Evolutionary conservation across 805 yeast genomes (phyloP).

Genomic region (Pichia gijzeniarum): DNA sequence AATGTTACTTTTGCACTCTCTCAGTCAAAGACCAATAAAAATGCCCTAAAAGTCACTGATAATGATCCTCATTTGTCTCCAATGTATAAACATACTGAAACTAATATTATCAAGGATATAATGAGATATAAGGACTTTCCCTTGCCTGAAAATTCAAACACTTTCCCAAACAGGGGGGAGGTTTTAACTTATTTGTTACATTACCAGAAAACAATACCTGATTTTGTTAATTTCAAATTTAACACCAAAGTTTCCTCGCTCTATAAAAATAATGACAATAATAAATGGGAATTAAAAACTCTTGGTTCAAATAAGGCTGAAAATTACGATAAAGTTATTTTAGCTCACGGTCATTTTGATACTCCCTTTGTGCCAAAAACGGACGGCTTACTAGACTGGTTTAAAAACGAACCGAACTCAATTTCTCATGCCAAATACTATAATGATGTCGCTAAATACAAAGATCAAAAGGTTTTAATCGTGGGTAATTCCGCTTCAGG

Average conservation of each 20-base stretch:
- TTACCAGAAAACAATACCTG: conserved; percentile 43
- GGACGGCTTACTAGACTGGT: conserved; percentile 34
- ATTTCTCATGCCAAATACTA: conserved; percentile 43
- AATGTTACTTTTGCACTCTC: conserved; percentile 17
- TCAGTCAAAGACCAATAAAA: conserved; percentile 13
- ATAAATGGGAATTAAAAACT: conserved; percentile 24
- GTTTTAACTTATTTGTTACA: conserved; percentile 54
- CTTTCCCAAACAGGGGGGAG: conserved; percentile 54
- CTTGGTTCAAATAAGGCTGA: conserved; percentile 3
- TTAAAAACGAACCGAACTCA: conserved; percentile 24
- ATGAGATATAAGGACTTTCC: conserved; percentile 29
- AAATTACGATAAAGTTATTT: conserved; percentile 33
- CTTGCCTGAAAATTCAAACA: conserved; percentile 34
- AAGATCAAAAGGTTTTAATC: conserved; percentile 31
- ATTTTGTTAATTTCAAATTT: conserved; percentile 29
- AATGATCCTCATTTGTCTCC: conserved; percentile 25
- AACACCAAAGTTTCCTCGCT: conserved; percentile 44
- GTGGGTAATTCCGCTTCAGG: conserved; percentile 62
- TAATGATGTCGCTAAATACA: conserved; percentile 28
- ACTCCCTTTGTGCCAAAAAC: conserved; percentile 40
- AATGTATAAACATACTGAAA: conserved; percentile 31
- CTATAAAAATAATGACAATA: conserved; percentile 21
- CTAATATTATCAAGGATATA: conserved; percentile 28
- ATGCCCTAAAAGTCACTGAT: conserved; percentile 15
- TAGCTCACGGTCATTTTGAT: conserved; percentile 45